phyloP scores from a whole-genome alignment of 2,329 filamentous ascomycete species.

The Pestalotiopsis sp. region DNA sequence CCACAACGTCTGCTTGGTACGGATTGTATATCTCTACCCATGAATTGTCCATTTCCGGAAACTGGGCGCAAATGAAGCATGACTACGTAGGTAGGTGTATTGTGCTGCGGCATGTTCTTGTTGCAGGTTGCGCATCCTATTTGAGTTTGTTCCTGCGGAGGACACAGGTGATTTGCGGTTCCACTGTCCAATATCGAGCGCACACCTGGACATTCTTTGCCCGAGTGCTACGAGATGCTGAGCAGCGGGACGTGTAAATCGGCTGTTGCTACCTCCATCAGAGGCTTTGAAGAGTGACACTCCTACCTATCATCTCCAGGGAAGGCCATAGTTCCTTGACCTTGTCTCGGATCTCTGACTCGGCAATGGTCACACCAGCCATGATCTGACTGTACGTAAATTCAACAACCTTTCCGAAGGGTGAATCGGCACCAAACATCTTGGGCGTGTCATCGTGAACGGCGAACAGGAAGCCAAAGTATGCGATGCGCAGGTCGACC shows the following conservation, averaged over 20 bases:
- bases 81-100: no score
- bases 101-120: background rate
- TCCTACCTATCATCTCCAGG: constrained; percentile 22
- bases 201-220: background rate
- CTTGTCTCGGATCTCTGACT: constrained; percentile 24
- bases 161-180: background rate
- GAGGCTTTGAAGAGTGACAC: constrained; percentile 19
- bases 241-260: background rate
- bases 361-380: constrained; percentile 19
- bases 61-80: no score
- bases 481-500: constrained; percentile 26
- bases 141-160: background rate
- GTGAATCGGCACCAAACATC: constrained; percentile 25
- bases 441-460: constrained; percentile 24
- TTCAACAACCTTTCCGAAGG: constrained; percentile 25
- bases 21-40: no score
- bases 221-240: background rate
- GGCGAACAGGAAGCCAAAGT: constrained; percentile 28
- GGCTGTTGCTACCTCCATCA: background rate
- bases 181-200: background rate
- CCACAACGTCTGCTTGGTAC: no score
- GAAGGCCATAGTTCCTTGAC: constrained; percentile 21
- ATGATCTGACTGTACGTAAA: constrained; percentile 28
- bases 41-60: no score
- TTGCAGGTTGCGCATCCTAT: background rate